Conservation (phyloP, 148 eudicot genomes). For the Hydrangea macrophylla region DNA sequence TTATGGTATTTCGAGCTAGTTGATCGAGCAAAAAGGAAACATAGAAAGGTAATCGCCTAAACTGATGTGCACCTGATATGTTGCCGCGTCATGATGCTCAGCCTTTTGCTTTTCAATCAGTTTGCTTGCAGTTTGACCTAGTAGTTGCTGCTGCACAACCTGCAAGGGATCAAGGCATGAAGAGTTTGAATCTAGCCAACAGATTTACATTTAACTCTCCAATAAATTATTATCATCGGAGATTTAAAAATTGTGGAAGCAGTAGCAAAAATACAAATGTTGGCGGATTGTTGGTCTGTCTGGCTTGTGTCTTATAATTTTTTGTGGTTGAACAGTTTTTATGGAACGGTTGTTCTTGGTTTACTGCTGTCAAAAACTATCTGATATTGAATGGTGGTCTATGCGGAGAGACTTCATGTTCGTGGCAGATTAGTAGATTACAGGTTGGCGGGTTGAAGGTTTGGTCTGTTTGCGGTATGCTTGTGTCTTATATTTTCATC, state of each 20-base stretch:
- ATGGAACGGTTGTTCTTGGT: no score
- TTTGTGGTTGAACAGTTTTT: no score
- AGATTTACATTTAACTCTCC: not conserved
- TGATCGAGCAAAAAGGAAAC: not conserved
- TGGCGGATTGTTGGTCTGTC: not conserved
- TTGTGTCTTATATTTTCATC: no score
- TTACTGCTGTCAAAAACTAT: no score
- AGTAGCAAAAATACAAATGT: not conserved
- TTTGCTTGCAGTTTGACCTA: conserved; percentile 17
- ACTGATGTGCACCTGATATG: conserved; percentile 6
- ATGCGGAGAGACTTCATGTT: no score
- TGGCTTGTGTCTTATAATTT: no score
- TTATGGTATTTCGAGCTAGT: no score
- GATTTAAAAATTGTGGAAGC: not conserved
- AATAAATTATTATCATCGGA: no score
- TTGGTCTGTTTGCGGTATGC: no score
- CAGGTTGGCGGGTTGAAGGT: no score
- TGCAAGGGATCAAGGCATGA: not conserved
- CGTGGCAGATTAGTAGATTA: no score
- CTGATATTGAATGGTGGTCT: no score
- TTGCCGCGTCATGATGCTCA: not conserved
- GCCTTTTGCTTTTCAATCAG: conserved; percentile 15
- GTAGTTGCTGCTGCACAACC: conserved; percentile 17
- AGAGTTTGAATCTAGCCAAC: not conserved
- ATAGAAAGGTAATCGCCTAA: not conserved